These are phyloP conservation scores for Heterococcus sp. DNA, from an alignment of 108 stramenopile genomes.

Conservation along the genomic window DNA sequence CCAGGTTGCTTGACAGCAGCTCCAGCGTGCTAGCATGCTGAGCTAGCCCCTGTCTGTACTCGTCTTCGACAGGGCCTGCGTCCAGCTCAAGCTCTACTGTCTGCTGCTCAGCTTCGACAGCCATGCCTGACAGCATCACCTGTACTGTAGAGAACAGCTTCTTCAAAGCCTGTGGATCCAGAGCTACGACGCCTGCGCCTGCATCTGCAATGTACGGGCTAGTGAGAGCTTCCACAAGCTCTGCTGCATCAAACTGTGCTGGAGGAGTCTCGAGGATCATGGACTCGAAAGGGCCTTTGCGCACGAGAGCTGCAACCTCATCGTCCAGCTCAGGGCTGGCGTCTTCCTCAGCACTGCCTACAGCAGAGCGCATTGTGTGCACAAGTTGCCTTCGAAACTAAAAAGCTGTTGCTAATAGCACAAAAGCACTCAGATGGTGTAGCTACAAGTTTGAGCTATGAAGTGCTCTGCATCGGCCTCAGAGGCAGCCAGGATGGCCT, in stretches of 20 bases:
- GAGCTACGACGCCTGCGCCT: constrained; percentile 18
- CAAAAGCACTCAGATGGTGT: too few relatives aligned
- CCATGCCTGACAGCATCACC: constrained; percentile 14
- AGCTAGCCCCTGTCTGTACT: constrained; percentile 31
- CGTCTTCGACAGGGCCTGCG: constrained; percentile 25
- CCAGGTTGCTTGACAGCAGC: constrained; percentile 2
- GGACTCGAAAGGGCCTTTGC: not conserved
- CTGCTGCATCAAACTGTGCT: constrained; percentile 21
- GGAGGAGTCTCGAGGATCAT: not conserved
- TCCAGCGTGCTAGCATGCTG: not conserved
- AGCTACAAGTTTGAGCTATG: too few relatives aligned
- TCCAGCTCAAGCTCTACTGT: constrained; percentile 11
- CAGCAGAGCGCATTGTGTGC: too few relatives aligned
- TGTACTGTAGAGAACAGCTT: constrained; percentile 41
- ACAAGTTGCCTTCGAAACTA: too few relatives aligned
- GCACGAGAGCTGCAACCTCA: not conserved
- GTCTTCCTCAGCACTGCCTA: not conserved
- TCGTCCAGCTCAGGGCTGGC: not conserved
- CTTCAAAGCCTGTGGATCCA: constrained; percentile 40
- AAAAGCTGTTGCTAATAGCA: too few relatives aligned
- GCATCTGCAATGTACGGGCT: constrained; percentile 39
- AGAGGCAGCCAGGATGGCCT: too few relatives aligned
- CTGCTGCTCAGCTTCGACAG: constrained; percentile 16
- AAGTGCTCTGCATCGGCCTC: too few relatives aligned
- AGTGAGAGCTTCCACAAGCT: constrained; percentile 34